Evolutionary conservation across 1,284 basidiomycete genomes (phyloP).

Genomic region (Phellopilus nigrolimitatus): DNA sequence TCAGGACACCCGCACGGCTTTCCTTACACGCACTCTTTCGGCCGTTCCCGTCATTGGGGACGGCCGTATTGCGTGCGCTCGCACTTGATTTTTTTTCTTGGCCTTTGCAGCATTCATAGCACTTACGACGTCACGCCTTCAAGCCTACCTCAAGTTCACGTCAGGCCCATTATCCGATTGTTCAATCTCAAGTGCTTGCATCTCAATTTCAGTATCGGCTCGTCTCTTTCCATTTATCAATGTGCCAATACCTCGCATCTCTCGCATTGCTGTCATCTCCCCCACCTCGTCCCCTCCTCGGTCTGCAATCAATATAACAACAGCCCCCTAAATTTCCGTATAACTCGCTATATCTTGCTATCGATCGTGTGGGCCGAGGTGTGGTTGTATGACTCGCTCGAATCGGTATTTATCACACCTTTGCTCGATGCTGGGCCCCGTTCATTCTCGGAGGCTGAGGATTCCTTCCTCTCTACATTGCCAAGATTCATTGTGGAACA

Average conservation of each 20-base stretch:
- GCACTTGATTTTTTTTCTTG: slow-evolving; percentile 19
- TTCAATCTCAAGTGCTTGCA: slow-evolving; percentile 17
- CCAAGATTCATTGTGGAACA: neutral
- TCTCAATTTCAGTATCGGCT: slow-evolving; percentile 3
- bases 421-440: neutral
- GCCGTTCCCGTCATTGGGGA: slow-evolving; percentile 1
- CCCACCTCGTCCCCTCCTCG: slow-evolving; percentile 3
- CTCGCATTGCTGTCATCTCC: slow-evolving; percentile 18
- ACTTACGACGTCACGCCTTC: slow-evolving; percentile 11
- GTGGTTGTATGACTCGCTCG: slow-evolving; percentile 5
- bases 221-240: slow-evolving; percentile 13
- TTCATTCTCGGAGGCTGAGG: neutral
- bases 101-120: slow-evolving; percentile 9
- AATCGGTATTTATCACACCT: slow-evolving; percentile 3
- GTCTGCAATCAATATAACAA: slow-evolving; percentile 5
- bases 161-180: neutral
- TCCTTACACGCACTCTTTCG: neutral
- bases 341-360: slow-evolving; percentile 14
- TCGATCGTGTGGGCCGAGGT: slow-evolving; percentile 5
- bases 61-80: neutral
- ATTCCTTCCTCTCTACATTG: neutral
- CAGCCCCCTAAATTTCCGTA: neutral
- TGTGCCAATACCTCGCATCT: slow-evolving; percentile 15
- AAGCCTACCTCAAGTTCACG: slow-evolving; percentile 1
- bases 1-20: slow-evolving; percentile 20